Evolutionary conservation across 2,329 filamentous ascomycete species (phyloP), one percentile per base, ranked within the genome.

Genomic region (Fusarium sp.): DNA sequence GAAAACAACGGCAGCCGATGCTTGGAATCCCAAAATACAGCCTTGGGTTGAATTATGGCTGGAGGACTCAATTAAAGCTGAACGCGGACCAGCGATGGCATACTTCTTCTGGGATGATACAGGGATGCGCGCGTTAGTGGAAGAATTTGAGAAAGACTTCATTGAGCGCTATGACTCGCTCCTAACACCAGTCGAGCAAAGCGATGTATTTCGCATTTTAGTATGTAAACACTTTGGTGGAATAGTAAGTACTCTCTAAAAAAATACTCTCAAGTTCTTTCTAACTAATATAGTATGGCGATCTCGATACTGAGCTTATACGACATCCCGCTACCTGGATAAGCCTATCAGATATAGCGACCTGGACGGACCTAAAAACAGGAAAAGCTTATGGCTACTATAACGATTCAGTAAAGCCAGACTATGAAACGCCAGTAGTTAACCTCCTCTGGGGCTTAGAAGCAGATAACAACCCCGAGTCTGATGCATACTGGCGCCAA

Each of bases 71-170:
- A 59, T 15, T 2, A 27, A 42, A 2, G 9, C 18, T 9, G 37
- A 18, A 13, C 23, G 20, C 17, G 56, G 46, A 27, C 46, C 56
- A 17, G 14, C 27, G 11, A 59, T 59, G 56, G 46, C 37, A 17
- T 59, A 54, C 46, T n/a, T 59, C 3, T 59, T 59, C 14, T 59
- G 56, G 56, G 56, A 59, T 35, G 56, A 59, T 27, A 7, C 18
- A 17, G 56, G 56, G 2, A 59, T 59, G 56, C 56, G 56, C 18
- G 30, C 37, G 7, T 33, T 59, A 2, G 18, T 59, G 5, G n/a
- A 42, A 27, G 17, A 42, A 30, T 59, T 18, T 13, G 46, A 59
- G 11, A 42, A 42, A 2, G 56, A 42, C 17, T 59, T 54, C 6
- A 35, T 59, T 27, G 20, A 54, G 15, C 18, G 27, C 11, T 59